Evolutionary conservation across 345 rosid species (phyloP).

Genomic region (Gossypium arboreum): DNA sequence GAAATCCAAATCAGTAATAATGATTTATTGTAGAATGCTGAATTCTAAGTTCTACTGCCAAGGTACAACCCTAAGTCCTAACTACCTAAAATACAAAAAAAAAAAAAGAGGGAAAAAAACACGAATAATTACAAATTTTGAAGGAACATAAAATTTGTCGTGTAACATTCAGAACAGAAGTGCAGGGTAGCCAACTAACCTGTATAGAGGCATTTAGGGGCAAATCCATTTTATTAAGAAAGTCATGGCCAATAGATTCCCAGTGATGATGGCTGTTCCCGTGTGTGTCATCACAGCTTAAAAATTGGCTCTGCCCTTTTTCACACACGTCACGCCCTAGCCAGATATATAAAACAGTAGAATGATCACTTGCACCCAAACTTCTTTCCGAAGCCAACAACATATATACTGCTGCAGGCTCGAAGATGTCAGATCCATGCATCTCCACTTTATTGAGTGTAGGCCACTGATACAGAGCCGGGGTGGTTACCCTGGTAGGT

Average conservation of each 20-base stretch:
- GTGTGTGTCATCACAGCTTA: conserved; percentile 6
- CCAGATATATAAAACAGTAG: conserved; percentile 36
- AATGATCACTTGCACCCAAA: conserved; percentile 3
- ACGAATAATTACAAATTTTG: neutral
- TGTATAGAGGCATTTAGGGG: conserved; percentile 26
- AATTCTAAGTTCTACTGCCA: neutral
- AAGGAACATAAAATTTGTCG: neutral
- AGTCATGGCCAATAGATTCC: conserved; percentile 26
- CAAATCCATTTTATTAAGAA: conserved; percentile 28
- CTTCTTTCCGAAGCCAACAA: conserved; percentile 25
- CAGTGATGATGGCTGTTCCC: conserved; percentile 19
- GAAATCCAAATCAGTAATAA: neutral
- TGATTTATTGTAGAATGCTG: no score
- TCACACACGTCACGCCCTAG: conserved; percentile 22
- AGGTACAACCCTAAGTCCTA: neutral
- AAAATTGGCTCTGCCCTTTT: conserved; percentile 17
- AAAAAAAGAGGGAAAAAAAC: no score
- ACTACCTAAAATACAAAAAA: neutral
- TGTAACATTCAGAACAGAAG: neutral
- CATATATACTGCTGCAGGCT: conserved; percentile 35
- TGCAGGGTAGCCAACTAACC: conserved; percentile 24
- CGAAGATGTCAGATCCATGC: conserved; percentile 21
- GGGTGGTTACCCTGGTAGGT: conserved; percentile 9
- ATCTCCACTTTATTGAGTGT: conserved; percentile 27
- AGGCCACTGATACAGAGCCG: conserved; percentile 39